Conservation (phyloP, 345 rosid species). For the Physaria fendleri region DNA sequence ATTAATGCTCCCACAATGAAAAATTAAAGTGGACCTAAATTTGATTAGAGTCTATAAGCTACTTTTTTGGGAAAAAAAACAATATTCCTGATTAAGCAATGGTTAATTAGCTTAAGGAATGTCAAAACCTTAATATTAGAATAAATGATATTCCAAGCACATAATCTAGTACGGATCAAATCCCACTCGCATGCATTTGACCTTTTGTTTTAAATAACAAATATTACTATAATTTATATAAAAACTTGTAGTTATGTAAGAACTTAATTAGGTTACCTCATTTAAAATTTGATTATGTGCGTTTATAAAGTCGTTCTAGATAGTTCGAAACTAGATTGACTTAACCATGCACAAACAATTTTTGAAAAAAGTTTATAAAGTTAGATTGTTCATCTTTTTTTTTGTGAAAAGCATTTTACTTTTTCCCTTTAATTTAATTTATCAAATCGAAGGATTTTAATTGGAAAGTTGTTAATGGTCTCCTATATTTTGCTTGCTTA, state of each 20-base stretch:
- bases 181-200: conserved; percentile 27
- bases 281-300: conserved; percentile 12
- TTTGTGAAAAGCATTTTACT: conserved; percentile 27
- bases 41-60: conserved; percentile 23
- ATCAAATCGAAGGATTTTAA: background rate
- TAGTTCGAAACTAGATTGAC: conserved; percentile 24
- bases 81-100: conserved; percentile 27
- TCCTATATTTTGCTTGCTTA: conserved; percentile 9
- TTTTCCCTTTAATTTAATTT: conserved; percentile 18
- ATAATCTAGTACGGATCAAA: conserved; percentile 29
- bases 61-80: conserved; percentile 24
- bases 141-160: conserved; percentile 18
- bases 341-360: conserved; percentile 9
- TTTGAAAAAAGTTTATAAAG: background rate
- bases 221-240: background rate
- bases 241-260: background rate
- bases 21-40: conserved; percentile 20
- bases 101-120: conserved; percentile 29
- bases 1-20: conserved; percentile 6
- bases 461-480: conserved; percentile 31
- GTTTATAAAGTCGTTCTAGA: conserved; percentile 17
- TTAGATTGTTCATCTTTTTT: conserved; percentile 11
- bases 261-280: conserved; percentile 1
- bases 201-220: conserved; percentile 12
- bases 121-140: conserved; percentile 33